Base-by-base conservation (phyloP, 2,329 filamentous ascomycete genomes). In the Ascochyta clinopodiicola region DNA sequence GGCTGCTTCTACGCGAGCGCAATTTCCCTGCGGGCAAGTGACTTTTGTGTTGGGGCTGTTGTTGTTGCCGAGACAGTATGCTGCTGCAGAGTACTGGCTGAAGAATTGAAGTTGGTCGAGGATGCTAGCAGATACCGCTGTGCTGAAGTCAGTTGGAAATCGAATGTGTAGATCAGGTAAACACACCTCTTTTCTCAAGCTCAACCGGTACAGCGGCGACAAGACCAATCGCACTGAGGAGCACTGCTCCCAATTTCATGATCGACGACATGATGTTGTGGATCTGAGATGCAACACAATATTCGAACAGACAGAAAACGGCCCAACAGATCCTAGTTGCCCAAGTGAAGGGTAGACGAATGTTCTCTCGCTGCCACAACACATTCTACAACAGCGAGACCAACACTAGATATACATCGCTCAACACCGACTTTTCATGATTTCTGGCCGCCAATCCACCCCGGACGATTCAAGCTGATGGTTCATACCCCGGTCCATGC, bases 21-120 rank as follows among this genome's bases (percentile, higher is more conserved):
- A 85, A 58, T 80, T 82, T 1, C 75, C 78, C 8, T 73, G 66
- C 0, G 70, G 59, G 59, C 82, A 85, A 8, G 72, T 73, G 38
- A 84, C 44, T 46, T 77, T 77, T 9, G 76, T 76, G 37, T 74
- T 75, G 2, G 78, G 63, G 25, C 75, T 76, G 51, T 81, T 70
- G 67, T 81, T 77, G 67, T 84, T 84, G 35, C 60, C 67, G 2
- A 75, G 62, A 64, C 82, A 84, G 67, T 84, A 84, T 19, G 81
- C 75, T 3, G 82, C 82, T 2, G 81, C 82, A 2, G 81, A 76
- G 64, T 82, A 85, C 55, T 84, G 78, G 36, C 79, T 77, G 66
- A 80, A 82, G 59, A 83, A 72, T 2, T 73, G 69, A 7, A 84
- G 70, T 37, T 79, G 69, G 15, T 71, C 63, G 34, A 82, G 68